Evolutionary conservation across 805 yeast species (phyloP).

Genomic region (Zygotorulaspora florentina): DNA sequence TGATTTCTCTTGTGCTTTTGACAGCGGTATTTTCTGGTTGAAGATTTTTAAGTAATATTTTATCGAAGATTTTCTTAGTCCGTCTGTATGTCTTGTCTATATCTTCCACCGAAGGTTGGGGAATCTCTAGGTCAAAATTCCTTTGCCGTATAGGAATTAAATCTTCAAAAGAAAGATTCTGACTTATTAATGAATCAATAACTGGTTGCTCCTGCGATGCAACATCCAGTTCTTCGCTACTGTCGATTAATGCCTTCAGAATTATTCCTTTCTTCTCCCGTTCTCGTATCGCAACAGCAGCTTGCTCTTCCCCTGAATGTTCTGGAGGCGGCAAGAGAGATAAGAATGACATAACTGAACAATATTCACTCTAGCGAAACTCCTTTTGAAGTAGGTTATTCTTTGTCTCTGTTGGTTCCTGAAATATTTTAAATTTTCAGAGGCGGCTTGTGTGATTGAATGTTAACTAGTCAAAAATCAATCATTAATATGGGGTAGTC

Average conservation of each 20-base stretch:
- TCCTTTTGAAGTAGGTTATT: neutral
- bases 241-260: constrained; percentile 9
- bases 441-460: no score
- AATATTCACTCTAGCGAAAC: no score
- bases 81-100: constrained; percentile 45
- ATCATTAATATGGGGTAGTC: neutral
- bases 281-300: neutral
- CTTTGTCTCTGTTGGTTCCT: neutral
- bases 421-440: neutral
- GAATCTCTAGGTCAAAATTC: constrained; percentile 37
- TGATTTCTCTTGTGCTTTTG: constrained; percentile 24
- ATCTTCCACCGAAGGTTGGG: constrained; percentile 45
- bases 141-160: constrained; percentile 58
- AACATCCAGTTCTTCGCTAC: constrained; percentile 3
- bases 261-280: constrained; percentile 4
- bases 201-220: constrained; percentile 3
- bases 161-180: constrained; percentile 44
- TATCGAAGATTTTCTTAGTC: constrained; percentile 54
- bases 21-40: constrained; percentile 27
- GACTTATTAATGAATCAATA: constrained; percentile 14
- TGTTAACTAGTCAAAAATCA: no score
- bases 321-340: constrained; percentile 27
- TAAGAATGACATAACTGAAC: constrained; percentile 18
- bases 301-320: constrained; percentile 1
- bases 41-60: constrained; percentile 43